Base-by-base conservation (phyloP, 1,284 basidiomycete species). In the Fomitiporia mediterranea region DNA sequence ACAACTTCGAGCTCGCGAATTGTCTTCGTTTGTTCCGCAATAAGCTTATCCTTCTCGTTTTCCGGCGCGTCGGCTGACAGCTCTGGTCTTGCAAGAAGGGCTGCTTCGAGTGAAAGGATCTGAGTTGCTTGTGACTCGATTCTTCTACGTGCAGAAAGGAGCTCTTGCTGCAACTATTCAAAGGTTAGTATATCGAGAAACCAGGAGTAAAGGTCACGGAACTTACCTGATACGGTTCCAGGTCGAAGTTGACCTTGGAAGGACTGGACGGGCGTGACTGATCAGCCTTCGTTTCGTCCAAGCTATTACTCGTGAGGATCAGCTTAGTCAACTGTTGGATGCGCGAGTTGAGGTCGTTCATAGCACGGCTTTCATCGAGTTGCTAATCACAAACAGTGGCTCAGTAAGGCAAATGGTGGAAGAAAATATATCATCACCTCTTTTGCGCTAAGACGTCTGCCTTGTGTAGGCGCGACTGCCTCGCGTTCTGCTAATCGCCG, bases 321-420 rank as follows among this genome's bases (percentile, higher is more conserved):
- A 94, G 75, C 65, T 89, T 91, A 59, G 89, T 92, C 47, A 95
- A 74, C 69, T 94, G 91, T 57, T 86, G 82, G 65, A 94, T 89
- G 34, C 92, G 78, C 44, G 80, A 75, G 65, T 90, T 91, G 48
- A 93, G 77, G 61, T 92, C 89, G 44, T 82, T 79, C 81, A 90
- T 90, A 46, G 87, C 87, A 59, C 84, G 82, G 15, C 81, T 83
- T 70, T 90, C 86, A 61, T 90, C 86, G 44, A 84, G 72, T 84
- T 89, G 82, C 84, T 89, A 62, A 34, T 59, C 46, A 38, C 37
- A n/a, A 32, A 43, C 25, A 8, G 28, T 51, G 60, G 35, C 52
- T 39, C 15, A 49, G 17, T 7, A n/a, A n/a, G 21, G 13, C 3
- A 11, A 52, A 59, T 44, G 37, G 44, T 15, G 4, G 25, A 43